Base-by-base conservation (phyloP, 176 grass and related monocot species). In the Cymbopogon citratus region DNA sequence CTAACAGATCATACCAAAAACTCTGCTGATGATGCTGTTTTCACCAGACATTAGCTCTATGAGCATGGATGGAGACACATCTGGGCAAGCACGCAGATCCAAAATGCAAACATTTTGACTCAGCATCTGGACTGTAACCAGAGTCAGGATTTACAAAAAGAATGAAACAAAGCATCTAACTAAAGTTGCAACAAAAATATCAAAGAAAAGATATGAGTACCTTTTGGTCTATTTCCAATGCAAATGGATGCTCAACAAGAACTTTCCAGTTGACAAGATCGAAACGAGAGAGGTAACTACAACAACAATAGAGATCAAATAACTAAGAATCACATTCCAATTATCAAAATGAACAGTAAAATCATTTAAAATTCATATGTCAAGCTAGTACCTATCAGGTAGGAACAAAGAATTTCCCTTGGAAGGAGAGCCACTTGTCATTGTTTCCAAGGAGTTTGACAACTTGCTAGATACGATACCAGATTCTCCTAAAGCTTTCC, bases 101-200 rank as follows among this genome's bases (percentile, higher is more conserved):
- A 91, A 85, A 80, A 92, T 85, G 75, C 21, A 68, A 73, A 85
- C 88, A 81, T 78, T 82, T 85, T 81, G 87, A 82, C 81, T 95
- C 90, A 90, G 84, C 76, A 98, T 95, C 95, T 98, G 95, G 92
- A 98, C 95, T 95, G 95, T 98, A 90, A 95, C 90, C 86, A 98
- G 83, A 91, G 95, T 98, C 92, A 95, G 92, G 86, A 72, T 86
- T 91, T 71, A 83, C 78, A 83, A 80, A 81, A 87, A 12, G 12
- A 80, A 81, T 60, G 35, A 69, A 80, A 26, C 36, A 26, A 76
- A 81, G 51, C 35, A 73, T 75, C 64, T 45, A 12, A 69, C 38
- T 45, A 26, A 74, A 78, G 60, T 68, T 57, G 36, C 68, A 86
- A 63, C 9, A 76, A 38, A 83, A 87, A 84, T 51, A 78, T 45